Evolutionary conservation across 176 grass and related monocot species (phyloP).

Genomic region (Elymus sibiricus): DNA sequence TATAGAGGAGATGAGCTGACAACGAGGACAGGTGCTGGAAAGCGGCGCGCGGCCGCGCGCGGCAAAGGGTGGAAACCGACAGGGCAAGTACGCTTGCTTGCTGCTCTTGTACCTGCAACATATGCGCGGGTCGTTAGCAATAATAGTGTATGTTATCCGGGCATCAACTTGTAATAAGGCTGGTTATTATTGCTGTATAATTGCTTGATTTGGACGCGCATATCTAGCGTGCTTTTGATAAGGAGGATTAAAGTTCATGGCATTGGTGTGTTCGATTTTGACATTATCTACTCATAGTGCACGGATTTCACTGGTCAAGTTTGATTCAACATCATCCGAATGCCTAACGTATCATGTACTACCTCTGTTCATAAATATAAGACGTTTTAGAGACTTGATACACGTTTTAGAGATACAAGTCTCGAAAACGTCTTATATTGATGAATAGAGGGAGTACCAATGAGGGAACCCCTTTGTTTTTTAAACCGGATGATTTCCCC

Average conservation of each 20-base stretch:
- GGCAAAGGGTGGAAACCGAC: neutral
- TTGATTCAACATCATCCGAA: neutral
- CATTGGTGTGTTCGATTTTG: neutral
- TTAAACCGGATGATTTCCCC: too few species aligned
- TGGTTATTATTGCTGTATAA: neutral
- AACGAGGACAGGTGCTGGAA: neutral
- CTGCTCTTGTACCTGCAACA: neutral
- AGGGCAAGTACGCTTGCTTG: constrained; percentile 36
- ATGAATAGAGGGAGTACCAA: too few species aligned
- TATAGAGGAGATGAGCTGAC: constrained; percentile 6
- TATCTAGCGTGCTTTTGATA: constrained; percentile 22
- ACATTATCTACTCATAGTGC: neutral
- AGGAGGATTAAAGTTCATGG: neutral
- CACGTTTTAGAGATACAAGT: too few species aligned
- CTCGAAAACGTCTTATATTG: too few species aligned
- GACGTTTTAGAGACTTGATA: too few species aligned
- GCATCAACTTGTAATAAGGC: constrained; percentile 24
- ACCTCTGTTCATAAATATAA: too few species aligned
- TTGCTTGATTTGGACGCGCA: neutral
- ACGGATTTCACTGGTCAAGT: neutral
- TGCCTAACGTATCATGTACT: neutral
- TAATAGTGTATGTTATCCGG: constrained; percentile 19
- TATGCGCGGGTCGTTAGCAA: neutral
- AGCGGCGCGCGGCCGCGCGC: neutral
- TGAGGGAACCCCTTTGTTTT: too few species aligned